These are phyloP conservation scores for Cercospora berteroae DNA, from an alignment of 2,329 filamentous ascomycete genomes.

Conservation along the genomic window DNA sequence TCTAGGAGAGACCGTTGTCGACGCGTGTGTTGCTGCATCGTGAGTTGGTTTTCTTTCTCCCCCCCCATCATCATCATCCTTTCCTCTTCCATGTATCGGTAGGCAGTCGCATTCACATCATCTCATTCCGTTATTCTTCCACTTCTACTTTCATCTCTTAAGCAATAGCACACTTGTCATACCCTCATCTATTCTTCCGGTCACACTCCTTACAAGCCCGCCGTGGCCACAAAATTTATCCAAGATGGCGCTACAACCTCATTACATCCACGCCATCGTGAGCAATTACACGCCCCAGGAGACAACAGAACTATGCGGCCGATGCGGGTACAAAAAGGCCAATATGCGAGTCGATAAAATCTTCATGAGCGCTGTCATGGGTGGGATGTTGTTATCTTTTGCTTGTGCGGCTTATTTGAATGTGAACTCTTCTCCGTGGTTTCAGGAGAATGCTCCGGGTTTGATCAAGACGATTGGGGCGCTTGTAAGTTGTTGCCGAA, in stretches of 20 bases:
- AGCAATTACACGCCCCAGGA: conserved; percentile 35
- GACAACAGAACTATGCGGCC: conserved; percentile 51
- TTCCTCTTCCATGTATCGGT: background rate
- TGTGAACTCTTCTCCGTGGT: conserved; percentile 35
- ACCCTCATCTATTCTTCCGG: background rate
- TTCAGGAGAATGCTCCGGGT: conserved; percentile 36
- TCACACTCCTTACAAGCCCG: too few relatives aligned
- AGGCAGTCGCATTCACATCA: background rate
- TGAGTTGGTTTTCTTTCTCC: background rate
- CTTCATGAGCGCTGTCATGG: conserved; percentile 53
- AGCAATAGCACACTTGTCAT: background rate
- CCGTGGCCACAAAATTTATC: background rate
- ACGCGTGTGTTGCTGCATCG: background rate
- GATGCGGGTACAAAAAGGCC: conserved; percentile 53
- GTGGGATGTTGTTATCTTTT: conserved; percentile 54
- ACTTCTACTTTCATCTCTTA: background rate
- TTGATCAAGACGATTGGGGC: conserved; percentile 36
- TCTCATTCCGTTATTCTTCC: background rate
- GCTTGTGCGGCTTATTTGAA: conserved; percentile 43
- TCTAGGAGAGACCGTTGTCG: background rate
- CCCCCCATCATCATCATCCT: background rate
- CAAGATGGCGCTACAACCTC: conserved; percentile 14
- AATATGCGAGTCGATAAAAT: conserved; percentile 55
- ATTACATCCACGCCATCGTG: conserved; percentile 12
- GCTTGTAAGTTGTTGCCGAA: conserved; percentile 17